Evolutionary conservation across 495 filamentous ascomycete species (phyloP).

Genomic region (Tuber magnatum): DNA sequence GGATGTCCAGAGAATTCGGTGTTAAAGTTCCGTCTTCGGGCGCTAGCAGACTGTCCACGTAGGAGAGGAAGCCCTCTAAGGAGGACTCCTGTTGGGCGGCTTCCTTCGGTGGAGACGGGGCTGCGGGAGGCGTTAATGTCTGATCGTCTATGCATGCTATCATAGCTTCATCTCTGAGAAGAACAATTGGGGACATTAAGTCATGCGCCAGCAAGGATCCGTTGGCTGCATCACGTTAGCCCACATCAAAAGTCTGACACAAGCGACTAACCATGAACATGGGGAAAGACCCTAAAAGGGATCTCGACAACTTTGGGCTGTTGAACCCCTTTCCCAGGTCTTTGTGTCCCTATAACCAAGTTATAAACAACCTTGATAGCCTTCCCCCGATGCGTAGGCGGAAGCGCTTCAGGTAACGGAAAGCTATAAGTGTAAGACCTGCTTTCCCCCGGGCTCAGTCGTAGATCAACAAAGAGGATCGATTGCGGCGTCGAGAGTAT

Average conservation of each 20-base stretch:
- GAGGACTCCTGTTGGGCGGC: conserved; percentile 41
- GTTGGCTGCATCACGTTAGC: conserved; percentile 46
- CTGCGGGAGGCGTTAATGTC: conserved; percentile 20
- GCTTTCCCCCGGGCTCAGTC: conserved; percentile 81
- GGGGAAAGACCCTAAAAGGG: conserved; percentile 77
- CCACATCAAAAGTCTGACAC: not conserved
- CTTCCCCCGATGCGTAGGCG: conserved; percentile 83
- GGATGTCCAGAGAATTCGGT: conserved; percentile 52
- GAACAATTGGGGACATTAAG: conserved; percentile 84
- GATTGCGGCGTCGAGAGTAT: conserved; percentile 93
- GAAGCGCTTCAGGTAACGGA: conserved; percentile 73
- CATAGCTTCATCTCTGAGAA: conserved; percentile 77
- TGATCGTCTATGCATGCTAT: conserved; percentile 49
- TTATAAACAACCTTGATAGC: conserved; percentile 91
- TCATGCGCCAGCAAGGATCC: conserved; percentile 74
- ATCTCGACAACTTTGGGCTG: conserved; percentile 87
- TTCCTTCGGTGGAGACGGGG: conserved; percentile 40
- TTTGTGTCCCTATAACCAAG: conserved; percentile 83
- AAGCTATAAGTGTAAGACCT: conserved; percentile 80
- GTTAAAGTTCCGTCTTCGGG: conserved; percentile 50
- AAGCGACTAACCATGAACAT: conserved; percentile 39
- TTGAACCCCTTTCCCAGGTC: conserved; percentile 68
- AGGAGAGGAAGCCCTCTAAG: conserved; percentile 61
- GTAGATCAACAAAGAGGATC: conserved; percentile 88
- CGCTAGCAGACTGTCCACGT: conserved; percentile 70